Evolutionary conservation across 1,139 yeast species (phyloP).

Genomic region (Kodamaea arcana): DNA sequence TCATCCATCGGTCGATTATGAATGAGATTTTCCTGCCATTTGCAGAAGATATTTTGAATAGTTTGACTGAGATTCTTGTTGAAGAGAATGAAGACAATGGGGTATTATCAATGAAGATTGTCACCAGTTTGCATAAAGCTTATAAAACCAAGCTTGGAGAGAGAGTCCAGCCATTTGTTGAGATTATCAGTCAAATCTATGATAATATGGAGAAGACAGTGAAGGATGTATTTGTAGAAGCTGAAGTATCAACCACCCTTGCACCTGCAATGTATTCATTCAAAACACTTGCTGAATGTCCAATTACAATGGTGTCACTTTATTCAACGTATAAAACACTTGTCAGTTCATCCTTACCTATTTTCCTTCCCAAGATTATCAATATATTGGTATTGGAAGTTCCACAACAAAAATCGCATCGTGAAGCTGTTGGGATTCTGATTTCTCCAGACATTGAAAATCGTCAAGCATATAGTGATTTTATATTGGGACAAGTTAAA

Average conservation of each 20-base stretch:
- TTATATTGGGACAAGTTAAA: constrained; percentile 91
- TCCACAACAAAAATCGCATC: constrained; percentile 34
- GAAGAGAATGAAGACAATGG: constrained; percentile 95
- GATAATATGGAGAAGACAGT: constrained; percentile 78
- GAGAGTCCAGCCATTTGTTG: constrained; percentile 76
- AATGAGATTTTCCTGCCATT: constrained; percentile 79
- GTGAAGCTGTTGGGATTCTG: constrained; percentile 57
- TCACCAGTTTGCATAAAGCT: constrained; percentile 84
- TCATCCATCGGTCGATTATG: constrained; percentile 76
- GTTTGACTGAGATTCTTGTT: constrained; percentile 57
- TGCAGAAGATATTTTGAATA: constrained; percentile 56
- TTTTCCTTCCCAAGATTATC: constrained; percentile 78
- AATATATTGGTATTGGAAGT: constrained; percentile 75
- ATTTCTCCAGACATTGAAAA: constrained; percentile 67
- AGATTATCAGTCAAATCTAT: constrained; percentile 71
- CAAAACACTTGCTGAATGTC: constrained; percentile 93
- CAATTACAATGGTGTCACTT: constrained; percentile 90
- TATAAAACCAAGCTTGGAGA: constrained; percentile 67
- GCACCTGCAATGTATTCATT: constrained; percentile 68
- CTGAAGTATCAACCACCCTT: constrained; percentile 26
- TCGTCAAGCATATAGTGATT: constrained; percentile 80
- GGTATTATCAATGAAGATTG: constrained; percentile 81
- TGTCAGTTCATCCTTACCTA: constrained; percentile 67
- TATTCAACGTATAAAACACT: constrained; percentile 82
- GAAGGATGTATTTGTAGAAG: constrained; percentile 49